Percentiles rank a stretch among this genome's conserved stretches.
Conservation (phyloP, 2,329 filamentous ascomycete species). For the Teratosphaeria viscida region DNA sequence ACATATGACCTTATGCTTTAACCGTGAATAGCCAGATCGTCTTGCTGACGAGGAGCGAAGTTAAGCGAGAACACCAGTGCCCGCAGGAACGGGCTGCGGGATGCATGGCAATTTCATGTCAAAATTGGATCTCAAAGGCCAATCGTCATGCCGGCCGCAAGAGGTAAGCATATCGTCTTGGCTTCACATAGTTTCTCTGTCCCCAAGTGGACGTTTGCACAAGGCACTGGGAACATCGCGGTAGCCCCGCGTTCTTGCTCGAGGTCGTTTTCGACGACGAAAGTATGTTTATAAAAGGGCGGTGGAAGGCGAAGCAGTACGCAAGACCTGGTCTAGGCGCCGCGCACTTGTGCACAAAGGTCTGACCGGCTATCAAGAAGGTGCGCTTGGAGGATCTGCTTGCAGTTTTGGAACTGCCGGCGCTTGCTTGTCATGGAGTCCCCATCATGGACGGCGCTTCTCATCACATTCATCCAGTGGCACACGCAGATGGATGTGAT, state of each 20-base stretch:
- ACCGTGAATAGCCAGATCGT: background rate
- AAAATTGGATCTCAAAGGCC: background rate
- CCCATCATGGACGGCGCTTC: background rate
- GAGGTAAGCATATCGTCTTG: background rate
- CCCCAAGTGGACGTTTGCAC: background rate
- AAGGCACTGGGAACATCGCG: background rate
- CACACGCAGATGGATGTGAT: background rate
- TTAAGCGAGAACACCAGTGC: background rate
- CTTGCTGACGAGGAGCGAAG: background rate
- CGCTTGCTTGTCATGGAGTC: background rate
- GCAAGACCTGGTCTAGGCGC: background rate
- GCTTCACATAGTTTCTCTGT: background rate
- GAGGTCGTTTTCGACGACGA: background rate
- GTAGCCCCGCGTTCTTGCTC: background rate
- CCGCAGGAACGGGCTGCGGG: background rate
- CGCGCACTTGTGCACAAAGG: background rate
- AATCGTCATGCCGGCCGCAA: background rate
- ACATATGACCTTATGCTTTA: background rate
- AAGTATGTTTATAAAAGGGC: background rate
- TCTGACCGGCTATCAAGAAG: background rate
- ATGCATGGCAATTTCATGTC: background rate
- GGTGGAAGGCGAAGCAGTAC: background rate
- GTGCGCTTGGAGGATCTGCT: background rate
- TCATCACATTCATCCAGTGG: background rate
- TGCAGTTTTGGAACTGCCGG: background rate